These are phyloP conservation scores for Amoebophrya sp. DNA, from an alignment of 169 alveolate genomes.

Conservation along the genomic window DNA sequence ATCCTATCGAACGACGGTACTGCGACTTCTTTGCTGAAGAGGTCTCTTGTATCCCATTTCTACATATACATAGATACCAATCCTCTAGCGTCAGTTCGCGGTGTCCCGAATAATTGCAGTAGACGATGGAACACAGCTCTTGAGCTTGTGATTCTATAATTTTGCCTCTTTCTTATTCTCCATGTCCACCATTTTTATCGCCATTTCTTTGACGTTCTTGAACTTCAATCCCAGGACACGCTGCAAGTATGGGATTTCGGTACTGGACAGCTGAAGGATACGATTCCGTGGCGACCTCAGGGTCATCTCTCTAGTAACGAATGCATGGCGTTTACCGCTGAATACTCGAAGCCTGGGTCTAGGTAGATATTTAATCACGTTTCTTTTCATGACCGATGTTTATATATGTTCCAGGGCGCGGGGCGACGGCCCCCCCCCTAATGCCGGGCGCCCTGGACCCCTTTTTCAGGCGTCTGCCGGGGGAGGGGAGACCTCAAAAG, in stretches of 20 bases:
- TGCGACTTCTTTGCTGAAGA: neutral
- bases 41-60: too few species aligned
- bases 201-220: neutral
- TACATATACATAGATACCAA: too few species aligned
- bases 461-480: too few species aligned
- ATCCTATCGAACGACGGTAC: constrained; percentile 9
- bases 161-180: neutral
- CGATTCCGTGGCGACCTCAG: constrained; percentile 11
- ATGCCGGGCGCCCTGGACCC: too few species aligned
- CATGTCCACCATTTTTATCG: neutral
- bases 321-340: neutral
- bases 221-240: neutral
- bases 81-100: too few species aligned
- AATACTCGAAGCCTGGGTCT: neutral
- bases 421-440: too few species aligned
- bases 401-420: too few species aligned
- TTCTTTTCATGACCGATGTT: too few species aligned
- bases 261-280: neutral
- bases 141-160: too few species aligned
- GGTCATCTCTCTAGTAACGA: neutral
- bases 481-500: too few species aligned
- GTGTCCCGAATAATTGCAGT: too few species aligned
- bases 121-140: too few species aligned
- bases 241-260: constrained; percentile 20
- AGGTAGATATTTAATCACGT: neutral